Base-by-base conservation (phyloP, 331 rosid genomes). In the Pyracantha coccinea region DNA sequence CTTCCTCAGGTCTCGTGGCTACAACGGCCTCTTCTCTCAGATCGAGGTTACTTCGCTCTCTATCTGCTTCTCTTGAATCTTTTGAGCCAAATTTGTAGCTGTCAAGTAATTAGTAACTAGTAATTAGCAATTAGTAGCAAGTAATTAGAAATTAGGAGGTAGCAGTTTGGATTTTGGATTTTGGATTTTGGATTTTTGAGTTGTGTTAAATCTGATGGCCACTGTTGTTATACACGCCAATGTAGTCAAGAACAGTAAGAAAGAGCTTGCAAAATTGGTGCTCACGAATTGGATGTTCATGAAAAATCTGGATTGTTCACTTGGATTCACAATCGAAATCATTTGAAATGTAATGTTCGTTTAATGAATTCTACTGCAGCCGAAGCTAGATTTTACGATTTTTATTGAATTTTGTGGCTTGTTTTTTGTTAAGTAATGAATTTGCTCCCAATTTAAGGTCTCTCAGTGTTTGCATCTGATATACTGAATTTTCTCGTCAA, bases 21-120 rank as follows among this genome's bases (percentile, higher is more conserved):
- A 86, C 85, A 75, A 83, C 27, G 93, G 96, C 54, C 87, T 86
- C 90, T 90, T 82, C 84, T 87, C 97, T 76, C 96, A 95, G 97
- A 95, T 95, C 92, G 96, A 95, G 99, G 99, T 94, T 83, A 75
- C 50, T 68, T 23, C 41, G 25, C 68, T 57, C 45, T 38, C 45
- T 38, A 2, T 38, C 58, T 19, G 14, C 8, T 47, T 19, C 29
- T 44, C 50, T 29, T 13, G 58, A 73, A 38, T 59, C 68, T 57
- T 28, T n/a, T 4, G 53, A 24, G 76, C 68, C 57, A 4, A 58
- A 58, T 72, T 52, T 32, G 25, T 19, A 55, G 2, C 20, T 72
- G 25, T 24, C 13, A 50, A 6, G 9, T 8, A 25, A 14, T 58
- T 58, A 24, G 29, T 23, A 23, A 24, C 45, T 15, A 16, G 1